phyloP scores from a whole-genome alignment of 345 rosid genomes.

The Brassica cretica region DNA sequence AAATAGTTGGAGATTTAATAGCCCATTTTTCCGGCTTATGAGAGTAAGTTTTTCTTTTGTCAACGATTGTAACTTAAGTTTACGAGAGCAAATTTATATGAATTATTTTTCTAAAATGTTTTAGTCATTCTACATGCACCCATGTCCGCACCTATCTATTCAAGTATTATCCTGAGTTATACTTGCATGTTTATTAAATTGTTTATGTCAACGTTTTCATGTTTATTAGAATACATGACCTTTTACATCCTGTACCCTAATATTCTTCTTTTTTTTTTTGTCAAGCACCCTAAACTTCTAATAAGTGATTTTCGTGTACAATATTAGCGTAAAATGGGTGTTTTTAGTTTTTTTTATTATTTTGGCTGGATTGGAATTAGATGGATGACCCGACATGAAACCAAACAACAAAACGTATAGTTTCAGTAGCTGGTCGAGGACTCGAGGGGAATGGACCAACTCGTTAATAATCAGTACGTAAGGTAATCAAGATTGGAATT shows the following conservation, averaged over 20 bases:
- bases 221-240: neutral
- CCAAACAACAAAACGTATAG: neutral
- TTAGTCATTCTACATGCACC: slow-evolving; percentile 18
- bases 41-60: too few species aligned
- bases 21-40: too few species aligned
- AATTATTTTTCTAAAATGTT: neutral
- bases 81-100: too few species aligned
- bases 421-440: neutral
- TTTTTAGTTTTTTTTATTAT: too few species aligned
- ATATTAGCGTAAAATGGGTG: neutral
- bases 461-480: neutral
- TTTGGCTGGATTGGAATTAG: neutral
- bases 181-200: neutral
- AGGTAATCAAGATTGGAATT: neutral
- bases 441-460: neutral
- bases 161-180: neutral
- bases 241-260: neutral
- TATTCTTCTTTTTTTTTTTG: too few species aligned
- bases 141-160: slow-evolving; percentile 1
- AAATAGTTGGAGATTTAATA: too few species aligned
- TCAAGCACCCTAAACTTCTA: neutral
- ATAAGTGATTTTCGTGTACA: neutral
- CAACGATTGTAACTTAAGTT: neutral
- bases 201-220: neutral
- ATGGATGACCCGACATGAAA: neutral